Base-by-base conservation (phyloP, 106 monocot genomes). In the Dendrobium chrysotoxum region DNA sequence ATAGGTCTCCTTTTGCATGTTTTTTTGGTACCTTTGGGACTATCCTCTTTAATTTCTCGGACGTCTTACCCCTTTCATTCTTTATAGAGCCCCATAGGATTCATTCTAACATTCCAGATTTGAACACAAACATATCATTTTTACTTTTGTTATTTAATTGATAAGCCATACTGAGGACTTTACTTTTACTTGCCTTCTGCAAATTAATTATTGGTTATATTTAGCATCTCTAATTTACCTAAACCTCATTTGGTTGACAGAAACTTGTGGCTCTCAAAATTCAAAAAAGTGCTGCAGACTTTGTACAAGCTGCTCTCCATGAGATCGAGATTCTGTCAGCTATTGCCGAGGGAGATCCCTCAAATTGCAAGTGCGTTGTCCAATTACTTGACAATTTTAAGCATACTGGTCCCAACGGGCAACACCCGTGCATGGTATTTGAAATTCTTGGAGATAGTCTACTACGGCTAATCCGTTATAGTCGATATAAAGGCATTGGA, bases 381-480 rank as follows among this genome's bases (percentile, higher is more conserved):
- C 79, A 77, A 64, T 77, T 98, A 80, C 77, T 98, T 9, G 89
- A 98, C 80, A 86, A 88, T 70, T 98, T 98, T 71, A 98, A 88
- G 81, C 98, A 98, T 55, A 68, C 66, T 50, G 98, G 98, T 45
- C 98, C 98, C n/a, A 98, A 98, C 80, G 98, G 95, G 16, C 94
- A 89, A 70, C 98, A 98, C 70, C n/a, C 86, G 2, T 98, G 98
- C 85, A 58, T 98, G 57, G 92, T 92, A 4, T 79, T 84, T 68
- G 98, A 98, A 80, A 85, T 87, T 40, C 91, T 98, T 41, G 98
- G 98, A 71, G 95, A 98, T 42, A 98, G 95, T 80, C 84, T 98
- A 45, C 91, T 98, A 13, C 85, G 88, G 38, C 77, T 98, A 46
- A 89, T 98, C 40, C 87, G 88, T 1, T 89, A 95, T 77, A 98